Conservation (phyloP, 2,329 filamentous ascomycete species). For the Aspergillus latus region DNA sequence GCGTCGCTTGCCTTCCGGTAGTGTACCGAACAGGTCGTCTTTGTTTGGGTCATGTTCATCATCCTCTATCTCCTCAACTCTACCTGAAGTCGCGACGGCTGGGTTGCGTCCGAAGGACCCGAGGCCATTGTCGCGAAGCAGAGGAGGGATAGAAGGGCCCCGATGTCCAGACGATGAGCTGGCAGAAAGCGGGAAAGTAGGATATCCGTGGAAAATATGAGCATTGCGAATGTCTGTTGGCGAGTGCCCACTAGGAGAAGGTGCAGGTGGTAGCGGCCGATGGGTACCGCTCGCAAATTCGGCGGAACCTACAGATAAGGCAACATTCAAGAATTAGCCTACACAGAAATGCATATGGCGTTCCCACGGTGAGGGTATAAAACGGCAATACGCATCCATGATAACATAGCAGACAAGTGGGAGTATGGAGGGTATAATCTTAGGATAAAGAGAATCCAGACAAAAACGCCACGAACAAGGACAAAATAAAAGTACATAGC, state of each 20-base stretch:
- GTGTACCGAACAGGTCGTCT: conserved; percentile 79
- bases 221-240: conserved; percentile 68
- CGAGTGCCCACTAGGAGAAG: conserved; percentile 52
- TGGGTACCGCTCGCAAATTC: conserved; percentile 51
- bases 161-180: conserved; percentile 56
- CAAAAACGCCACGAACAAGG: conserved; percentile 2
- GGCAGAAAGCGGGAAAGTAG: conserved; percentile 57
- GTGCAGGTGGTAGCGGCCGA: conserved; percentile 65
- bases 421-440: conserved; percentile 7
- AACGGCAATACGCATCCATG: conserved; percentile 20
- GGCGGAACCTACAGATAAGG: conserved; percentile 35
- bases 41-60: conserved; percentile 43
- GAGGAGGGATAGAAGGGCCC: conserved; percentile 62
- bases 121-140: conserved; percentile 59
- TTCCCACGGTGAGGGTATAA: conserved; percentile 12
- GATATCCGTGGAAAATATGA: conserved; percentile 73
- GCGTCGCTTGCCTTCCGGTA: conserved; percentile 85
- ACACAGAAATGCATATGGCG: conserved; percentile 35
- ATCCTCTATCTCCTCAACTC: conserved; percentile 21
- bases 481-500: conserved; percentile 17
- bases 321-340: conserved; percentile 41
- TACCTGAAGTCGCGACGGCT: conserved; percentile 34
- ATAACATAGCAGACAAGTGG: conserved; percentile 21
- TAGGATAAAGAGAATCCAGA: conserved; percentile 4
- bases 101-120: conserved; percentile 38